Conservation (phyloP, 768 basidiomycete species). For the Rhizopogon salebrosus region DNA sequence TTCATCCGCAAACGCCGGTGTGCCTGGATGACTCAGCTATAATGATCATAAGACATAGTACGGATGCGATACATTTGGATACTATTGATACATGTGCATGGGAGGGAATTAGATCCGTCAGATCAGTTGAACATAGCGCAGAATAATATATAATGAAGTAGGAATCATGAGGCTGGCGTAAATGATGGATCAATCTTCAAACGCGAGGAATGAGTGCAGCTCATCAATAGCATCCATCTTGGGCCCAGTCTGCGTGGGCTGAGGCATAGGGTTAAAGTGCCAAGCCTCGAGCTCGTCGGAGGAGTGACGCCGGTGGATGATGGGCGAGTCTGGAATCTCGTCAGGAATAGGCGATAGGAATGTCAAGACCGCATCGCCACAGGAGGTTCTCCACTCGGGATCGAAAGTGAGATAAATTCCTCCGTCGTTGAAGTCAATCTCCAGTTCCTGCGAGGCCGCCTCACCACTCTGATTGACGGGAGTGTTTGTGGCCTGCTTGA, state of each 20-base stretch:
- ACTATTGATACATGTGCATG: too few species aligned
- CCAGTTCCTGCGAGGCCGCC: slow-evolving; percentile 1
- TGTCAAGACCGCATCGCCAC: slow-evolving; percentile 15
- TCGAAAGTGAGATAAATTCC: slow-evolving; percentile 27
- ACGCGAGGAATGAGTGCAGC: slow-evolving; percentile 16
- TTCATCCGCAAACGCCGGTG: too few species aligned
- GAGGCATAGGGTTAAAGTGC: not conserved
- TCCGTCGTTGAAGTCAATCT: slow-evolving; percentile 8
- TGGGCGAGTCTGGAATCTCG: slow-evolving; percentile 17
- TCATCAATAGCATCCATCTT: slow-evolving; percentile 16
- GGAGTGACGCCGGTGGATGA: slow-evolving; percentile 17
- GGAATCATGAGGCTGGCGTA: not conserved
- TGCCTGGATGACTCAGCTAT: too few species aligned
- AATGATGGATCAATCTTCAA: slow-evolving; percentile 1
- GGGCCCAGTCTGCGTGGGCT: not conserved
- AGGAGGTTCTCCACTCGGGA: slow-evolving; percentile 16
- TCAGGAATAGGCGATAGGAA: slow-evolving; percentile 21
- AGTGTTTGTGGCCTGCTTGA: not conserved
- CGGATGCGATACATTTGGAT: too few species aligned
- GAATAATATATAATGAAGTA: not conserved
- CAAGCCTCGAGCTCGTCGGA: slow-evolving; percentile 12
- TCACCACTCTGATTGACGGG: not conserved
- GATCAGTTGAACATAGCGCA: not conserved
- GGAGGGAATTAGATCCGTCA: not conserved
- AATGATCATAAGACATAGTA: too few species aligned